These are phyloP conservation scores for Dalechampia spathulata DNA, from an alignment of 441 rosid species.

Conservation along the genomic window DNA sequence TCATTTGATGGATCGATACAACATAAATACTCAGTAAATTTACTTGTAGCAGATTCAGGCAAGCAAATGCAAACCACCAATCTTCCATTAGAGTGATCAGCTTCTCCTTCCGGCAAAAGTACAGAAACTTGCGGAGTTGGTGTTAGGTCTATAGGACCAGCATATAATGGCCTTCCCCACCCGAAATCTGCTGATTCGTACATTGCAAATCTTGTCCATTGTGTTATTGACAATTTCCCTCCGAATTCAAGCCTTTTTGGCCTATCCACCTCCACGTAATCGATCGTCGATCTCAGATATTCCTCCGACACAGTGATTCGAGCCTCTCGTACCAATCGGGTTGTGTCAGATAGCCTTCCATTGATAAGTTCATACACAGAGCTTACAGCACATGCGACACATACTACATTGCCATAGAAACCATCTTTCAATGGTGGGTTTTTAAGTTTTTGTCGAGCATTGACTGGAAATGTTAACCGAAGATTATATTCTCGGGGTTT, in stretches of 20 bases:
- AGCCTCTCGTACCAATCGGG: constrained; percentile 59
- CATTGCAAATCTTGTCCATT: constrained; percentile 80
- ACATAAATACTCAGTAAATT: constrained; percentile 43
- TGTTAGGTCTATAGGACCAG: constrained; percentile 81
- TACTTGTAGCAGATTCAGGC: constrained; percentile 46
- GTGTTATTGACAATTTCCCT: constrained; percentile 79
- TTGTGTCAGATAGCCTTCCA: constrained; percentile 38
- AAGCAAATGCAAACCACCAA: constrained; percentile 77
- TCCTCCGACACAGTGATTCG: constrained; percentile 61
- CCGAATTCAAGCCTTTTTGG: constrained; percentile 78
- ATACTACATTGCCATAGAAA: constrained; percentile 73
- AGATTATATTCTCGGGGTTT: constrained; percentile 58
- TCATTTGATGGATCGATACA: constrained; percentile 15
- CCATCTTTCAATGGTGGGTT: constrained; percentile 54
- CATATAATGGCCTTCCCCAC: constrained; percentile 73
- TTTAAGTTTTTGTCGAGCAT: constrained; percentile 57
- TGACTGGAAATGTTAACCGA: constrained; percentile 79
- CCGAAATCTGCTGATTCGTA: constrained; percentile 86
- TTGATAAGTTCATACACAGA: constrained; percentile 42
- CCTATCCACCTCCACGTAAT: constrained; percentile 56
- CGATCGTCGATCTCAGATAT: constrained; percentile 60
- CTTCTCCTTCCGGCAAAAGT: constrained; percentile 59
- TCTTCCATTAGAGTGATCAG: constrained; percentile 41
- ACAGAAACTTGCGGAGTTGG: constrained; percentile 93
- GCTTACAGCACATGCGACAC: constrained; percentile 72